A percentile compares a stretch with the other conserved stretches of the same genome.
Evolutionary conservation across 345 rosid species (phyloP).

Genomic region (Lumnitzera racemosa): DNA sequence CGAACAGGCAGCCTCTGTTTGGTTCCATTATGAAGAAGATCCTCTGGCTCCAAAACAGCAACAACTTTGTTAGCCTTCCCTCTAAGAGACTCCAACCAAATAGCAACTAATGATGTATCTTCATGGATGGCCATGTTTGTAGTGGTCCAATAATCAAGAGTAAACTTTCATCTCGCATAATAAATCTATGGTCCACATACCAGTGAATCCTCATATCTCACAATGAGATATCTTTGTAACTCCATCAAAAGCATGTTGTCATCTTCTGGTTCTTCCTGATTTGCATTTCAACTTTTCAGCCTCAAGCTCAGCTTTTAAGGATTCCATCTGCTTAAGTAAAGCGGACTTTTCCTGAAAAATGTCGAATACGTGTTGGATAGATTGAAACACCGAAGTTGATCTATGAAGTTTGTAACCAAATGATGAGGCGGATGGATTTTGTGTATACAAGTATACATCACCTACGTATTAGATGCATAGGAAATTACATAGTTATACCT

Average conservation of each 20-base stretch:
- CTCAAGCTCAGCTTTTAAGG: slow-evolving; percentile 37
- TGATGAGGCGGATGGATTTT: background rate
- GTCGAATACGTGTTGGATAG: too few species aligned
- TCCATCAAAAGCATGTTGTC: background rate
- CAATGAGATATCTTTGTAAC: background rate
- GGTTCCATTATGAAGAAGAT: too few species aligned
- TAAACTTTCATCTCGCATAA: background rate
- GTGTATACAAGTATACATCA: too few species aligned
- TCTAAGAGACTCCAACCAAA: too few species aligned
- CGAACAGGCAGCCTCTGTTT: too few species aligned
- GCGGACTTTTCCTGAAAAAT: slow-evolving; percentile 45
- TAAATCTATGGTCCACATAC: slow-evolving; percentile 17
- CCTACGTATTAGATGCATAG: background rate
- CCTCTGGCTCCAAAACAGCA: too few species aligned
- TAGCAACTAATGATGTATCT: too few species aligned
- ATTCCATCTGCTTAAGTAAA: slow-evolving; percentile 36
- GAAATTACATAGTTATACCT: slow-evolving; percentile 21
- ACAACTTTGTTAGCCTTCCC: too few species aligned
- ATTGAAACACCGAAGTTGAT: too few species aligned
- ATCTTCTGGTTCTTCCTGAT: background rate
- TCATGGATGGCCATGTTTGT: background rate
- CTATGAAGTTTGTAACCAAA: background rate
- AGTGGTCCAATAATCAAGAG: slow-evolving; percentile 4
- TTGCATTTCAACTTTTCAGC: slow-evolving; percentile 40
- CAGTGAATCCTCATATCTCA: slow-evolving; percentile 11